Base-by-base conservation (phyloP, 345 rosid genomes). In the Heritiera fomes region DNA sequence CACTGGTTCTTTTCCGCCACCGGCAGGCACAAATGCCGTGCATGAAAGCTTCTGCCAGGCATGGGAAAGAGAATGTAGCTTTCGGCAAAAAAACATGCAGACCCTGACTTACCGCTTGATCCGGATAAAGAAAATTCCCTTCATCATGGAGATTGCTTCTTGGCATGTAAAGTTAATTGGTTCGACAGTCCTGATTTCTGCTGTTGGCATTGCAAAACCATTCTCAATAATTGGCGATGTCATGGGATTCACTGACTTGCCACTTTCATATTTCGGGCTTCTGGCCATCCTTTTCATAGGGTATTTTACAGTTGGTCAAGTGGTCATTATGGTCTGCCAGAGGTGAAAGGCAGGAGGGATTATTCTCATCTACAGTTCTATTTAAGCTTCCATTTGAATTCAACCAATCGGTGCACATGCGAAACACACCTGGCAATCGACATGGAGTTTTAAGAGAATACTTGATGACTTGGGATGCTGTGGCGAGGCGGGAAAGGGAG, bases 121-220 rank as follows among this genome's bases (percentile, higher is more conserved):
- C 81, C 80, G 92, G 43, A 89, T 92, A 0, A 92, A 87, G 86
- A 90, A 90, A 73, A 85, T 86, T 58, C 91, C 96, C 34, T 89
- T 90, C 80, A 63, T 88, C 68, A 90, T 88, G 83, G 92, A 85
- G 70, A 79, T 80, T 52, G 93, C 93, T 12, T 87, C 93, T 5
- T 87, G 91, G 93, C 90, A 87, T 1, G 91, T 91, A 40, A 23
- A 23, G 28, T 23, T 23, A 23, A 65, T 91, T 64, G 75, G 81
- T 52, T 86, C 92, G 5, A 90, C 96, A 1, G 28, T 88, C 13
- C 8, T 87, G 38, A 82, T 87, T 49, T 90, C 92, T 28, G 87
- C 91, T 3, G 79, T 87, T 45, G 92, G 90, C 60, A 89, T 90
- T 40, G 84, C 84, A 11, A 82, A 88, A 67, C 90, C 90, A 4